Base-by-base conservation (phyloP, 305 asterid species). In the Salvia sclarea region DNA sequence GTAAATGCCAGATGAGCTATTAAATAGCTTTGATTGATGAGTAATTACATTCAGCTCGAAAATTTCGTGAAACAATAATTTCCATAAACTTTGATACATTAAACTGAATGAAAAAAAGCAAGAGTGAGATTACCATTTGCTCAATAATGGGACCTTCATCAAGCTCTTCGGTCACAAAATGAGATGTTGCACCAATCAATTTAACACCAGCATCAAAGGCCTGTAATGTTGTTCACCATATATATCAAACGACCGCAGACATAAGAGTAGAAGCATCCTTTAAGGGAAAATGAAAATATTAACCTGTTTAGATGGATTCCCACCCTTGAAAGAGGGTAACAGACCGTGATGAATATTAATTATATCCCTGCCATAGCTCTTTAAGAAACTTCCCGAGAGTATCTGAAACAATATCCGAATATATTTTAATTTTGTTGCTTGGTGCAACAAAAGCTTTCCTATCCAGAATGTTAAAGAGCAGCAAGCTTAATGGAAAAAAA, bases 171-270 rank as follows among this genome's bases (percentile, higher is more conserved):
- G 92, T 91, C 24, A 94, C 97, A 68, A 94, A 91, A 82, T 94
- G 98, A 79, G 76, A 83, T 55, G 98, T 91, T 31, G 98, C 98
- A 73, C 97, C 97, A 62, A 94, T 94, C 82, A 94, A 68, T 71
- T 94, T 94, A 58, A 94, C 98, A n/a, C 98, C 98, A 73, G 94
- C 90, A 16, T 91, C 96, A 70, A 94, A 91, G 44, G 97, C 98
- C 97, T n/a, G n/a, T n/a, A n/a, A 69, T 24, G 8, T 58, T 40
- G 64, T 53, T 31, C 21, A 11, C 54, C 30, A 61, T 62, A 48
- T 68, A 38, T 45, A 55, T 35, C 68, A 40, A 63, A 35, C 40
- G 37, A 24, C 49, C 30, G 56, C 44, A 58, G 22, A 41, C 50
- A 14, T 28, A 41, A 69, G 10, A 22, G 18, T 45, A 14, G 28